phyloP scores from a whole-genome alignment of 495 filamentous ascomycete genomes.

The Penicillium cataractarum region DNA sequence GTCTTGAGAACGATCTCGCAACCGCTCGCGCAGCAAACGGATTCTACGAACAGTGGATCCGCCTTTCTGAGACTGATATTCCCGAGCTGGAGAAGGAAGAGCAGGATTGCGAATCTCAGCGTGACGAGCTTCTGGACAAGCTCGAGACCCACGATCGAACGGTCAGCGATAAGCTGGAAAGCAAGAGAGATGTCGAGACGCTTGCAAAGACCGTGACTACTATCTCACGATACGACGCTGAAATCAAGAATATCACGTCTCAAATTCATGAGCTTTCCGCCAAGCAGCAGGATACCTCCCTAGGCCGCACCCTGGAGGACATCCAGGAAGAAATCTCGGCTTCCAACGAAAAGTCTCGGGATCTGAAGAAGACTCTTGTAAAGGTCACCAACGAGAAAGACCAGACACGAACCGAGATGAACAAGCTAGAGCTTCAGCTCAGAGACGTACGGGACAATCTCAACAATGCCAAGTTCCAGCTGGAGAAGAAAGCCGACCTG shows the following conservation, averaged over 20 bases:
- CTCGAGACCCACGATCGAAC: constrained; percentile 74
- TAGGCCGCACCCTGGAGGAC: constrained; percentile 73
- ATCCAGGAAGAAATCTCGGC: constrained; percentile 75
- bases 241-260: constrained; percentile 67
- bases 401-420: constrained; percentile 65
- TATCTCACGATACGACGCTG: constrained; percentile 71
- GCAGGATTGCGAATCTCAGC: constrained; percentile 53
- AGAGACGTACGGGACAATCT: constrained; percentile 72
- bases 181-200: constrained; percentile 73
- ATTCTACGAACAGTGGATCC: constrained; percentile 72
- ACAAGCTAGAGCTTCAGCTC: constrained; percentile 69
- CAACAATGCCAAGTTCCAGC: constrained; percentile 66
- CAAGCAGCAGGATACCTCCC: constrained; percentile 68
- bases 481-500: constrained; percentile 76
- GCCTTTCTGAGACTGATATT: constrained; percentile 70
- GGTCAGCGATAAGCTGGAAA: constrained; percentile 65
- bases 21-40: constrained; percentile 61
- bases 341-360: constrained; percentile 67
- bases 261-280: constrained; percentile 72
- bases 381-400: constrained; percentile 73
- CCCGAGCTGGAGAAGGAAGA: constrained; percentile 68
- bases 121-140: constrained; percentile 61
- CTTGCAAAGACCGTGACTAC: constrained; percentile 74
- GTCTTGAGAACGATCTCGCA: constrained; percentile 57
- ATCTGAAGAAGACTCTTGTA: constrained; percentile 61